phyloP scores from a whole-genome alignment of 805 yeast genomes.

The Peterozyma toletana region DNA sequence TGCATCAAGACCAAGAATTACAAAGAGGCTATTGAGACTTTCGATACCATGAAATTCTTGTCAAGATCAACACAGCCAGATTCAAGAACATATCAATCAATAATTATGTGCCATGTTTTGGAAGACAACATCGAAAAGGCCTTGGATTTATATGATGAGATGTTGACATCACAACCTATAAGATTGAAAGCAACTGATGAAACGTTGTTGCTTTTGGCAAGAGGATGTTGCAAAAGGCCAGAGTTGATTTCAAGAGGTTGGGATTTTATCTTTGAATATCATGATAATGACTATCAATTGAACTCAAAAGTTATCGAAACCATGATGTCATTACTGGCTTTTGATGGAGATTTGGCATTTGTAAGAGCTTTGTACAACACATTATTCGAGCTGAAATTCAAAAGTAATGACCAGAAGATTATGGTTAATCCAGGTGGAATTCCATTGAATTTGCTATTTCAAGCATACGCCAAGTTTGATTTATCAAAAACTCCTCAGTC shows the following conservation, averaged over 20 bases:
- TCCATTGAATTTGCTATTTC: constrained; percentile 32
- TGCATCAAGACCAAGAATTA: constrained; percentile 46
- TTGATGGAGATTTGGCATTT: constrained; percentile 70
- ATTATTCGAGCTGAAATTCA: constrained; percentile 26
- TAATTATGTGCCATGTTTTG: constrained; percentile 60
- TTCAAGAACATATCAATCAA: constrained; percentile 56
- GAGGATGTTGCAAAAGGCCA: constrained; percentile 54
- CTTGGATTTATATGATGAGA: constrained; percentile 67
- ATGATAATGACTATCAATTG: constrained; percentile 27
- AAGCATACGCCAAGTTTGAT: constrained; percentile 28
- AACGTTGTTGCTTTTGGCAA: constrained; percentile 51
- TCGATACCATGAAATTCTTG: constrained; percentile 80
- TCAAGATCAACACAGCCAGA: constrained; percentile 64
- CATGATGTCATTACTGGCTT: constrained; percentile 71
- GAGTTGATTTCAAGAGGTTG: constrained; percentile 56
- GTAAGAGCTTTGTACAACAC: constrained; percentile 60
- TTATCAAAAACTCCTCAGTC: constrained; percentile 19
- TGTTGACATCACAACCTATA: constrained; percentile 29
- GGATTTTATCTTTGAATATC: constrained; percentile 65
- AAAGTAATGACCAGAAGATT: background rate
- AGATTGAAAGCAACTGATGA: constrained; percentile 33
- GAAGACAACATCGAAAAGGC: constrained; percentile 66
- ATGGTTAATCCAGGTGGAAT: constrained; percentile 14
- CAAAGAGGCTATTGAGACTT: constrained; percentile 61
- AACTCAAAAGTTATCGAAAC: constrained; percentile 46